Conservation (phyloP, 2,329 filamentous ascomycete genomes). For the Coleophoma cylindrospora region DNA sequence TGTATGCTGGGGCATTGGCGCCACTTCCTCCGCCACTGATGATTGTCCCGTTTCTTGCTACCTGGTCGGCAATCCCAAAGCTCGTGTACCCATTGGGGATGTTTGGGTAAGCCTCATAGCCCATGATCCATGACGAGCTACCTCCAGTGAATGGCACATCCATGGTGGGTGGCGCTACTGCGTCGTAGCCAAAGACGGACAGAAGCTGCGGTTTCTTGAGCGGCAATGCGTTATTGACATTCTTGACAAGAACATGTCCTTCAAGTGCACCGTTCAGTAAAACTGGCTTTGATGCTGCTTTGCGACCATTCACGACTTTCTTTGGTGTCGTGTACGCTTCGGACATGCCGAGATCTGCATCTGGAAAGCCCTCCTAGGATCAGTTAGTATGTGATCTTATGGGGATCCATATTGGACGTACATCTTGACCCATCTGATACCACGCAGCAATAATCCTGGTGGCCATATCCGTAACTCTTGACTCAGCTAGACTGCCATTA, state of each 20-base stretch:
- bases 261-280: slow-evolving; percentile 55
- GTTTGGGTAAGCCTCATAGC: not conserved
- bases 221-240: slow-evolving; percentile 41
- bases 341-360: slow-evolving; percentile 42
- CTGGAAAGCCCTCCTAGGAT: slow-evolving; percentile 18
- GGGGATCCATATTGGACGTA: slow-evolving; percentile 11
- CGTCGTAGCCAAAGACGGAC: slow-evolving; percentile 60
- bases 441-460: slow-evolving; percentile 51
- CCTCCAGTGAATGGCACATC: not conserved
- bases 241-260: slow-evolving; percentile 62
- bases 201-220: slow-evolving; percentile 42
- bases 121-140: not conserved
- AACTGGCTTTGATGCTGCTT: slow-evolving; percentile 40
- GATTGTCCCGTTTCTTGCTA: slow-evolving; percentile 42
- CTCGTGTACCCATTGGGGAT: not conserved
- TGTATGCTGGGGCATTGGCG: slow-evolving; percentile 39
- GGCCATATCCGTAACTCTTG: slow-evolving; percentile 58
- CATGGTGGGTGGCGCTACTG: slow-evolving; percentile 14
- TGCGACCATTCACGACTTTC: slow-evolving; percentile 46
- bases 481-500: slow-evolving; percentile 42
- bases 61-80: slow-evolving; percentile 15
- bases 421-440: slow-evolving; percentile 55
- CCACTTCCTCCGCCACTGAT: slow-evolving; percentile 41
- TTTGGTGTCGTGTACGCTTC: slow-evolving; percentile 43
- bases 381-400: not conserved